Evolutionary conservation across 2,329 filamentous ascomycete genomes (phyloP).

Genomic region (Verticillium nubilum): DNA sequence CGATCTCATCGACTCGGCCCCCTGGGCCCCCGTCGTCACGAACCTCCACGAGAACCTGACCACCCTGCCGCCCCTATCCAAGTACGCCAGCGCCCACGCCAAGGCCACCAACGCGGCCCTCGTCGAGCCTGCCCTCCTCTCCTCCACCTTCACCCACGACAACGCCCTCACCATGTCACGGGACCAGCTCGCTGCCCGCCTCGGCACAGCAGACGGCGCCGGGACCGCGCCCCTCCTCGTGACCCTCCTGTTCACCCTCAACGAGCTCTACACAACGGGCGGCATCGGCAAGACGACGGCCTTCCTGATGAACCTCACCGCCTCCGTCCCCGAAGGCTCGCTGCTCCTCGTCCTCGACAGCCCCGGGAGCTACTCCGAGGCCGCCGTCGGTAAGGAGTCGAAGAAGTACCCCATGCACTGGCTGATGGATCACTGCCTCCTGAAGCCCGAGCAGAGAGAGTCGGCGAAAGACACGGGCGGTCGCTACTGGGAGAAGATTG

Average conservation of each 20-base stretch:
- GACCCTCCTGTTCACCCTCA: slow-evolving; percentile 89
- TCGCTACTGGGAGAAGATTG: slow-evolving; percentile 65
- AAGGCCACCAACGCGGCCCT: slow-evolving; percentile 40
- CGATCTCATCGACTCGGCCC: slow-evolving; percentile 73
- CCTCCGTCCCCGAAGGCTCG: slow-evolving; percentile 49
- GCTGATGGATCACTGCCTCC: slow-evolving; percentile 77
- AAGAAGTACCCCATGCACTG: slow-evolving; percentile 89
- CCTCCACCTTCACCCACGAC: slow-evolving; percentile 35
- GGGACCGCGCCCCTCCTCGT: slow-evolving; percentile 48
- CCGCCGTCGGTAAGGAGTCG: slow-evolving; percentile 58
- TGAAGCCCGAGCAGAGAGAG: slow-evolving; percentile 32
- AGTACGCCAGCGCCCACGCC: slow-evolving; percentile 44
- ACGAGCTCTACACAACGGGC: slow-evolving; percentile 83
- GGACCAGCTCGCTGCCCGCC: slow-evolving; percentile 23
- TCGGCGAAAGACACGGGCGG: slow-evolving; percentile 14
- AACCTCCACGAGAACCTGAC: slow-evolving; percentile 54
- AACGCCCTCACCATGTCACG: slow-evolving; percentile 41
- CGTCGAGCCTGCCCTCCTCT: slow-evolving; percentile 31
- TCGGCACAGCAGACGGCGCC: slow-evolving; percentile 14
- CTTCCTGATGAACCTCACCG: slow-evolving; percentile 67
- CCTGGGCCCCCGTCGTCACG: slow-evolving; percentile 62
- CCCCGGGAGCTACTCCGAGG: slow-evolving; percentile 86
- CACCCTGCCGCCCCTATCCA: slow-evolving; percentile 41
- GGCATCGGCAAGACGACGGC: slow-evolving; percentile 67
- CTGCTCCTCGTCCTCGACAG: slow-evolving; percentile 85